Percentiles rank a stretch among this genome's conserved stretches.
phyloP scores from a whole-genome alignment of 495 filamentous ascomycete species.

The Tuber magnatum region DNA sequence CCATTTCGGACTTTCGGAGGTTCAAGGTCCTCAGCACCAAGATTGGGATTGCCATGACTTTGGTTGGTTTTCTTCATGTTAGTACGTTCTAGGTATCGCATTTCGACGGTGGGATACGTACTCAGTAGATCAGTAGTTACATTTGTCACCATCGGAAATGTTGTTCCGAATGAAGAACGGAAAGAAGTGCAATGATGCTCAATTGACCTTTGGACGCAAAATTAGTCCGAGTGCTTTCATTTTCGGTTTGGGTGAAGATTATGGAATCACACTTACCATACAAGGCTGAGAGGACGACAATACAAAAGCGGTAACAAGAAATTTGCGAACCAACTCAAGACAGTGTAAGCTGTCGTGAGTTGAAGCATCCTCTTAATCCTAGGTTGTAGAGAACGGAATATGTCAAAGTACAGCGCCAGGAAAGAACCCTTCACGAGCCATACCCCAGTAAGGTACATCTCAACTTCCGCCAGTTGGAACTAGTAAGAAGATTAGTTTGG shows the following conservation, averaged over 20 bases:
- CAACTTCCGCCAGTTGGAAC: slow-evolving; percentile 26
- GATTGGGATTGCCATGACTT: slow-evolving; percentile 29
- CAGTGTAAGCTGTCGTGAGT: slow-evolving; percentile 15
- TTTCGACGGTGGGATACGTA: neutral
- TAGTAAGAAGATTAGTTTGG: neutral
- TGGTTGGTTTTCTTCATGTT: neutral
- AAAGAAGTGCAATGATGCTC: slow-evolving; percentile 28
- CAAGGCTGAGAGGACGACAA: slow-evolving; percentile 22
- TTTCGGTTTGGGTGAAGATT: neutral
- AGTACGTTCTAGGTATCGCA: neutral
- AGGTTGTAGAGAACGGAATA: slow-evolving; percentile 21
- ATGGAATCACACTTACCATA: slow-evolving; percentile 13
- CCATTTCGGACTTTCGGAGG: slow-evolving; percentile 25
- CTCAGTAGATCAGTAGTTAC: slow-evolving; percentile 31
- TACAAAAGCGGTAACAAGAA: slow-evolving; percentile 23
- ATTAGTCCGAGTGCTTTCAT: slow-evolving; percentile 1
- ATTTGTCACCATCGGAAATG: slow-evolving; percentile 30
- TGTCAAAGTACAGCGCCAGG: slow-evolving; percentile 27
- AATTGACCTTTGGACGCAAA: slow-evolving; percentile 13
- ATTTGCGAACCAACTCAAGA: slow-evolving; percentile 23
- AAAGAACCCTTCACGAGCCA: slow-evolving; percentile 31
- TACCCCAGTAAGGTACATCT: slow-evolving; percentile 26
- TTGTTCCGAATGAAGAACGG: slow-evolving; percentile 20
- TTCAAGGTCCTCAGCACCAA: slow-evolving; percentile 18
- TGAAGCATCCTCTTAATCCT: slow-evolving; percentile 13